Conservation (phyloP, 108 stramenopile species). For the Hondaea fermentalgiana region DNA sequence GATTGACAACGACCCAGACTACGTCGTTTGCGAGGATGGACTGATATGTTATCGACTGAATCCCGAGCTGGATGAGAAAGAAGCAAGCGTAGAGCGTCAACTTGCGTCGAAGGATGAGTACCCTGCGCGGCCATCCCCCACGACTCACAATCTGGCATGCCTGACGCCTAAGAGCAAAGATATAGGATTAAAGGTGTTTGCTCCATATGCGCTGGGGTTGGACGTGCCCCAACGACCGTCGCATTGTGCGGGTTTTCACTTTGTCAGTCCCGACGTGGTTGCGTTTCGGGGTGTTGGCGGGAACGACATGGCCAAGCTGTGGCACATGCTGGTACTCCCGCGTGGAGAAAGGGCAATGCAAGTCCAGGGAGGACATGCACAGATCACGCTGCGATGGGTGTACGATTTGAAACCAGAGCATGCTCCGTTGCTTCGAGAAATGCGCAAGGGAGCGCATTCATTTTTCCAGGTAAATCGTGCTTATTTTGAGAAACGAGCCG, state of each 20-base stretch:
- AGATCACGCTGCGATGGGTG: neutral
- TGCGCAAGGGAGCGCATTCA: neutral
- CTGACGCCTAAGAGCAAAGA: neutral
- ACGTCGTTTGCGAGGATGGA: neutral
- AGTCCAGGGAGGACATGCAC: neutral
- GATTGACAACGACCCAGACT: no score
- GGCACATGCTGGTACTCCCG: neutral
- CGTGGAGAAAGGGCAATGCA: neutral
- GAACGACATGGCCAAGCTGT: neutral
- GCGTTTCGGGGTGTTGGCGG: neutral
- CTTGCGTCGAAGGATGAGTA: neutral
- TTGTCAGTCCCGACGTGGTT: neutral
- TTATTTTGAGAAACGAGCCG: neutral
- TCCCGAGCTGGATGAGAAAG: neutral
- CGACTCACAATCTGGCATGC: neutral
- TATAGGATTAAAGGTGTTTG: neutral
- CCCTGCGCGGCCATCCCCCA: neutral
- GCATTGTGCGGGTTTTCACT: neutral
- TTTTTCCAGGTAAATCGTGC: neutral
- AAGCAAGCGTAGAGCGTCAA: neutral
- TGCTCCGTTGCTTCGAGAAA: neutral
- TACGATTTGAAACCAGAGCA: neutral
- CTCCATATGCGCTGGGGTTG: neutral
- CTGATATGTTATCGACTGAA: neutral
- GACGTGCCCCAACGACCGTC: neutral